These are phyloP conservation scores for Blastobotrys proliferans DNA, from an alignment of 1,139 yeast species.

Conservation along the genomic window DNA sequence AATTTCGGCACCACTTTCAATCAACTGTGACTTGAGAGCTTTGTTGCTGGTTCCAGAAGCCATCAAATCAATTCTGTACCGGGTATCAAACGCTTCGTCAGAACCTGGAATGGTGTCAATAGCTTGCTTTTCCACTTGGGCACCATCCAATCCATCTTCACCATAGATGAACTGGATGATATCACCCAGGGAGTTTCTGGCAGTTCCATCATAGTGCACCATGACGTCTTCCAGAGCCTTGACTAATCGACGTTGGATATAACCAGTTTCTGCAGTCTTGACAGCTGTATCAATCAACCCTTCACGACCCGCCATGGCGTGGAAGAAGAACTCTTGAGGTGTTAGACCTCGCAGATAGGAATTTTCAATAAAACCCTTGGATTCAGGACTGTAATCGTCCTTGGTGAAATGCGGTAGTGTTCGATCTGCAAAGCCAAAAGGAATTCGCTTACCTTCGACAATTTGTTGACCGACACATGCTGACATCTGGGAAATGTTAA, in stretches of 20 bases:
- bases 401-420: slow-evolving; percentile 96
- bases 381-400: slow-evolving; percentile 97
- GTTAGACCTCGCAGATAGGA: slow-evolving; percentile 96
- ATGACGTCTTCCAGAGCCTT: slow-evolving; percentile 97
- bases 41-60: slow-evolving; percentile 45
- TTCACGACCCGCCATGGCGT: slow-evolving; percentile 99
- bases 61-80: slow-evolving; percentile 85
- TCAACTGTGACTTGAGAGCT: slow-evolving; percentile 62
- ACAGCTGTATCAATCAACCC: slow-evolving; percentile 99
- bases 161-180: slow-evolving; percentile 95
- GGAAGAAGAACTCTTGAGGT: slow-evolving; percentile 98
- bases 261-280: slow-evolving; percentile 98
- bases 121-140: slow-evolving; percentile 96
- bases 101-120: slow-evolving; percentile 95
- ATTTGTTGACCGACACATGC: slow-evolving; percentile 99
- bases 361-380: slow-evolving; percentile 96
- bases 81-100: slow-evolving; percentile 71
- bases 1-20: slow-evolving; percentile 89
- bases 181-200: slow-evolving; percentile 96
- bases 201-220: slow-evolving; percentile 98
- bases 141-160: slow-evolving; percentile 98
- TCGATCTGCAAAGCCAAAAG: slow-evolving; percentile 94
- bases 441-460: slow-evolving; percentile 99
- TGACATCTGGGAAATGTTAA: slow-evolving; percentile 98
- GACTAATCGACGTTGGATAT: slow-evolving; percentile 97